Conservation (phyloP, 192 early-diverging fungal genomes). For the Mortierella alpina region DNA sequence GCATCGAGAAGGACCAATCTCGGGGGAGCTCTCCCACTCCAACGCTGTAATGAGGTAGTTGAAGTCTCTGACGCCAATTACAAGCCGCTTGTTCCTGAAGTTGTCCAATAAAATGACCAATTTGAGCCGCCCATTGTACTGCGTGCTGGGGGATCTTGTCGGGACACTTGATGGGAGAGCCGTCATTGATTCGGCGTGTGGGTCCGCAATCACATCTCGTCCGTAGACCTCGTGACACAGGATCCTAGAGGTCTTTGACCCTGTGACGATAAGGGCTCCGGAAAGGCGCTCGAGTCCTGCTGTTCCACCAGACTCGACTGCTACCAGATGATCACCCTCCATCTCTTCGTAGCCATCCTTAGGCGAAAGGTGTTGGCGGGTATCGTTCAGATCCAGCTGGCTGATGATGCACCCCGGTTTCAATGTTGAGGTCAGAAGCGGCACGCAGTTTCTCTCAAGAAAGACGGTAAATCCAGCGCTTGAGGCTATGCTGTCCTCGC, state of each 20-base stretch:
- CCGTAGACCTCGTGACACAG: neutral
- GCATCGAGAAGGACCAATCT: slow-evolving; percentile 9
- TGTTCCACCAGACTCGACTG: slow-evolving; percentile 4
- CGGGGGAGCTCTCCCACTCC: neutral
- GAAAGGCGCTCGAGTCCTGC: slow-evolving; percentile 9
- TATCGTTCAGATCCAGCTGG: too few relatives aligned
- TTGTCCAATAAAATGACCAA: slow-evolving; percentile 4
- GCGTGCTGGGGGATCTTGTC: neutral
- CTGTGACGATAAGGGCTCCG: slow-evolving; percentile 8
- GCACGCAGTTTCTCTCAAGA: too few relatives aligned
- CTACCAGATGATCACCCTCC: slow-evolving; percentile 7
- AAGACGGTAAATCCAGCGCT: too few relatives aligned
- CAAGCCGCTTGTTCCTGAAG: slow-evolving; percentile 9
- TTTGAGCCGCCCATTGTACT: slow-evolving; percentile 10
- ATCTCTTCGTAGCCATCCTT: slow-evolving; percentile 12
- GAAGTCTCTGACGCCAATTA: slow-evolving; percentile 7
- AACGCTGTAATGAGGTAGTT: slow-evolving; percentile 4
- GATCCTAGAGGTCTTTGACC: slow-evolving; percentile 3
- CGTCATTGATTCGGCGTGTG: slow-evolving; percentile 10
- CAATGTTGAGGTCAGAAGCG: too few relatives aligned
- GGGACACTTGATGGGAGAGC: slow-evolving; percentile 10
- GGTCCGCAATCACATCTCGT: neutral
- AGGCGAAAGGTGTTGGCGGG: too few relatives aligned
- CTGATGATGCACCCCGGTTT: too few relatives aligned
- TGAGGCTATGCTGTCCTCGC: too few relatives aligned